phyloP scores from a whole-genome alignment of 306 rosid species.

The Clitoria ternatea region DNA sequence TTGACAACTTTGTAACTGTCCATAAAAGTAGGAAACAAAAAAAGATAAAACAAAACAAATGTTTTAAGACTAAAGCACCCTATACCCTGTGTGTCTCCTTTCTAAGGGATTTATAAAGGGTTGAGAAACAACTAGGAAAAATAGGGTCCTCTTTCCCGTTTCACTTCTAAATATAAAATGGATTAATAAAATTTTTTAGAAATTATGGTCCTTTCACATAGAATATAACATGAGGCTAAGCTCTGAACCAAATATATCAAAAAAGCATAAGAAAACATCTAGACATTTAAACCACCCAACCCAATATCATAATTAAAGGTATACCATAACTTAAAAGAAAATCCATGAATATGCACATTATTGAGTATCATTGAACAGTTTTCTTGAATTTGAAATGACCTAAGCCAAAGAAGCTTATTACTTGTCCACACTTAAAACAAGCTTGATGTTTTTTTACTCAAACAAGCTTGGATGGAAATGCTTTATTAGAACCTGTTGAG shows the following conservation, averaged over 20 bases:
- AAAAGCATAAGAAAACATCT: not conserved
- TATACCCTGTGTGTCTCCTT: not conserved
- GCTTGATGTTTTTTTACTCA: slow-evolving; percentile 62
- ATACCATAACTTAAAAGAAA: not conserved
- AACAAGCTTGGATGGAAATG: too few species aligned
- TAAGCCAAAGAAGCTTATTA: slow-evolving; percentile 23
- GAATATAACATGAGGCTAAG: not conserved
- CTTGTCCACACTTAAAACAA: slow-evolving; percentile 94
- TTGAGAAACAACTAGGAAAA: not conserved
- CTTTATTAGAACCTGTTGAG: too few species aligned
- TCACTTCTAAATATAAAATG: not conserved
- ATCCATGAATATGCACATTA: not conserved
- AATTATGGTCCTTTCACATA: not conserved
- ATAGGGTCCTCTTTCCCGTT: not conserved
- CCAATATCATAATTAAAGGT: not conserved
- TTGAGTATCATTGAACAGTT: not conserved
- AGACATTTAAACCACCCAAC: not conserved
- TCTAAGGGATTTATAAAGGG: not conserved
- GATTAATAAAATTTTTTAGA: not conserved
- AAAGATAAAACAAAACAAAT: not conserved
- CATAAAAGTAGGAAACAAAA: too few species aligned
- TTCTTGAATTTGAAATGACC: not conserved
- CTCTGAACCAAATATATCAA: not conserved
- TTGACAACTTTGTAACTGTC: too few species aligned
- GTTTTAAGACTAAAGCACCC: not conserved